Base-by-base conservation (phyloP, 148 eudicot species). In the Chenopodium suecicum region DNA sequence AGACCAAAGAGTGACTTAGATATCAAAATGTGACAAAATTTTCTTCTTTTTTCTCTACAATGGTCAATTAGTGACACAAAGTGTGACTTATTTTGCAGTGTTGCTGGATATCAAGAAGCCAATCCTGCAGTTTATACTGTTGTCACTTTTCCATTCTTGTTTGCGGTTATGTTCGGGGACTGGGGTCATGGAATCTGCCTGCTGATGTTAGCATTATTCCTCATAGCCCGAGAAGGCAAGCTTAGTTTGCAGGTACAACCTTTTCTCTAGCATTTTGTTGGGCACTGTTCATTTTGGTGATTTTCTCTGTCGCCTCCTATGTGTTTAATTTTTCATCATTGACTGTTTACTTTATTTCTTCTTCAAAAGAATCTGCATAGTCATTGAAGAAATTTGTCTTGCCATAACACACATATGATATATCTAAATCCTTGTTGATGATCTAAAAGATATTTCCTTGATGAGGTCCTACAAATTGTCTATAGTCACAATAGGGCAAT, bases 131-230 rank as follows among this genome's bases (percentile, higher is more conserved):
- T 97, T 76, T 97, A 90, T 89, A 86, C 99, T 32, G 83, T 97
- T 20, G 79, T 97, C 88, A 97, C 99, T 63, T 97, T 97, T 81
- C 99, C 99, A 25, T 97, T 97, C 86, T 93, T 97, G 86, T 97
- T 97, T 73, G 99, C 98, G 12, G 99, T 97, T 89, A 97, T 97
- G 99, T 97, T 94, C 87, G 99, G 99, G 65, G 99, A 97, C 85
- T 97, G 99, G 99, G 99, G 99, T 82, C 99, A 97, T 85, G 99
- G 99, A 76, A 89, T 92, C 81, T 97, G 99, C 88, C 89, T 97
- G 82, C 89, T 97, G 73, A 82, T 97, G 85, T 89, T 94, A 84
- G 97, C 99, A 64, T 81, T 97, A 62, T 84, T 89, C 85, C 96
- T 97, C 80, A 88, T 97, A 81, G 93, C 94, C 77, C 92, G 92